Percentiles rank a stretch among this genome's conserved stretches.
Conservation (phyloP, 2,329 filamentous ascomycete genomes). For the Apiospora phragmitis region DNA sequence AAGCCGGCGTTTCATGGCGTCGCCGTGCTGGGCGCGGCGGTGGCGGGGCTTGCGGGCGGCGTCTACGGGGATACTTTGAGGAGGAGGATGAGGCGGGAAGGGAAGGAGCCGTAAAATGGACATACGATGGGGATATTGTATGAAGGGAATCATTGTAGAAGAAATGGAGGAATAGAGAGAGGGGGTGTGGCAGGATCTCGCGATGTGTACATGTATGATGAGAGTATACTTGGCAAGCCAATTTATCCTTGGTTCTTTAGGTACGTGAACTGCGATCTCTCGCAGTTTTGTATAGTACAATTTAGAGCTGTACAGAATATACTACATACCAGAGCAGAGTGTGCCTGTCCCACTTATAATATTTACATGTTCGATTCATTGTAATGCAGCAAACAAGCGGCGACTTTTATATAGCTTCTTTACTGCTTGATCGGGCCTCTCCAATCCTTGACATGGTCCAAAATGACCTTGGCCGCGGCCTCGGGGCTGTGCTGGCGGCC, state of each 20-base stretch:
- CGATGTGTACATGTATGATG: too few species aligned
- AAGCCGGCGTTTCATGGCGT: conserved; percentile 32
- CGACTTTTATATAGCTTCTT: neutral
- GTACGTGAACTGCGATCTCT: neutral
- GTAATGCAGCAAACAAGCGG: neutral
- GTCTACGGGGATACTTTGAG: conserved; percentile 28
- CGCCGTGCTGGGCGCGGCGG: conserved; percentile 29
- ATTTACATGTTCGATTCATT: neutral
- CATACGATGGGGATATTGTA: too few species aligned
- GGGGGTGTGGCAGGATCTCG: too few species aligned
- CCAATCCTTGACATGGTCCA: conserved; percentile 77
- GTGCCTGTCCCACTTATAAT: neutral
- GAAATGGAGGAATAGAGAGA: neutral
- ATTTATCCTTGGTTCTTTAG: too few species aligned
- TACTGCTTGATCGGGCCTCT: conserved; percentile 19
- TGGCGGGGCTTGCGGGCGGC: conserved; percentile 32
- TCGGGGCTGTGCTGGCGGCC: conserved; percentile 92
- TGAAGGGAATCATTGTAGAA: neutral
- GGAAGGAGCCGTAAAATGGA: neutral
- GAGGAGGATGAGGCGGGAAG: conserved; percentile 20
- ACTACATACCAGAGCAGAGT: conserved; percentile 1
- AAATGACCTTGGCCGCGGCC: conserved; percentile 79
- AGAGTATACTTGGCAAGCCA: too few species aligned
- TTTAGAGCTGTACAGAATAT: neutral
- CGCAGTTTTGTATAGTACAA: neutral